Base-by-base conservation (phyloP, 2,329 filamentous ascomycete species). In the Trichothecium roseum region DNA sequence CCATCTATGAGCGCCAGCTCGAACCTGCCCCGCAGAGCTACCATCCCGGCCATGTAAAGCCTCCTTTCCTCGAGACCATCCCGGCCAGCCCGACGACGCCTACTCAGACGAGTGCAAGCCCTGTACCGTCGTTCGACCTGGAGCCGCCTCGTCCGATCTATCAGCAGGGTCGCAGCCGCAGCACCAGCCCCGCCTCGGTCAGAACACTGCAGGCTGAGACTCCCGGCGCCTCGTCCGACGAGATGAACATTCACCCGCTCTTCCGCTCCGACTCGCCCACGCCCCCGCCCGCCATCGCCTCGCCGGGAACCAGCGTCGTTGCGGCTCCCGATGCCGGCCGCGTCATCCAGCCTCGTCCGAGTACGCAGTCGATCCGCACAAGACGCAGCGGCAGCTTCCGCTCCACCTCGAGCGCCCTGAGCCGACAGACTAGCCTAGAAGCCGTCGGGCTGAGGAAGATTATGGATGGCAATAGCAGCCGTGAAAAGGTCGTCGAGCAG, bases 241-340 rank as follows among this genome's bases (percentile, higher is more conserved):
- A 87, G 52, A 66, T 76, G 4, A 75, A 86, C 49, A 86, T 87
- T 31, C 83, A 88, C 53, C 83, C 83, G 8, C 67, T 88, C 3
- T 87, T 88, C 62, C 70, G 83, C 40, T 78, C 78, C 5, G 80
- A 84, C 50, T 82, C 76, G 28, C 79, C 79, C 0, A 69, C 66
- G 16, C 37, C 38, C 2, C 80, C 81, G 7, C 77, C 81, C 2
- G 74, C 81, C 1, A 58, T 73, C 5, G 68, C 71, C 2, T 82
- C 79, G 0, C 77, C 80, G 0, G 79, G 81, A 1, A 88, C 83
- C 0, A 68, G 79, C 13, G 79, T 88, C 33, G 64, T 76, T 9
- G 83, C 81, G 0, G 78, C 81, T 3, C 81, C 81, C 1, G 70
- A 78, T 28, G 78, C 77, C 3, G 81, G 76, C 4, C 72, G 78